Evolutionary conservation across 257 asterid genomes (phyloP).

Genomic region (Scutellaria minor): DNA sequence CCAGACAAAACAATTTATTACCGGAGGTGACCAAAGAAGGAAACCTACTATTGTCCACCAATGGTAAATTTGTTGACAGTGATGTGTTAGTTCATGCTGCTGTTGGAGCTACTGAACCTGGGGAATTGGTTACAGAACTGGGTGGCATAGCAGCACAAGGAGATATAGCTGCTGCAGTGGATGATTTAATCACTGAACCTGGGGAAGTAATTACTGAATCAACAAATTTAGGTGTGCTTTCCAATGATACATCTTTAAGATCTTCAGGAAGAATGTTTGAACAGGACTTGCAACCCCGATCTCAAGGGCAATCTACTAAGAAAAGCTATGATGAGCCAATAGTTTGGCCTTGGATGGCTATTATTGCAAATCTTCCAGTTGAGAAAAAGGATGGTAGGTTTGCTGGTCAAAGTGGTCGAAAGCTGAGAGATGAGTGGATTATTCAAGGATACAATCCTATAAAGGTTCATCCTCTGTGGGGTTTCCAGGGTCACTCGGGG

Average conservation of each 20-base stretch:
- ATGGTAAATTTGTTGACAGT: slow-evolving; percentile 24
- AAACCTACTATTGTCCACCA: not conserved
- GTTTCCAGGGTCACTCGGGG: slow-evolving; percentile 65
- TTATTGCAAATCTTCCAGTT: slow-evolving; percentile 72
- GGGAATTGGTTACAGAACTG: slow-evolving; percentile 26
- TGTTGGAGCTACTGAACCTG: not conserved
- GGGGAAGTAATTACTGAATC: slow-evolving; percentile 39
- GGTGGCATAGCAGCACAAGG: not conserved
- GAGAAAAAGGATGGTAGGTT: slow-evolving; percentile 54
- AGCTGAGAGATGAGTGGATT: slow-evolving; percentile 60
- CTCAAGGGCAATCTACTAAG: slow-evolving; percentile 17
- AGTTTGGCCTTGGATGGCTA: slow-evolving; percentile 91
- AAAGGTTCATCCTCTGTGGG: slow-evolving; percentile 75
- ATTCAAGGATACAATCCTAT: slow-evolving; percentile 71
- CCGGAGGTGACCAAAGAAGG: not conserved
- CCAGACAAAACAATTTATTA: not conserved
- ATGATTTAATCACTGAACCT: slow-evolving; percentile 31
- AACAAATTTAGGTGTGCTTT: slow-evolving; percentile 1
- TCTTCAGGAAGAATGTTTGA: slow-evolving; percentile 16
- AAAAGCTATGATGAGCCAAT: slow-evolving; percentile 59
- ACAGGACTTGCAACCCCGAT: slow-evolving; percentile 28
- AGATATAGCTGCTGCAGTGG: not conserved
- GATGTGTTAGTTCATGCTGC: slow-evolving; percentile 13
- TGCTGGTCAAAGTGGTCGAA: slow-evolving; percentile 73
- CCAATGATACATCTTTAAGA: slow-evolving; percentile 22